phyloP scores from a whole-genome alignment of 73 alveolate species.

The Paramecium bursaria region DNA sequence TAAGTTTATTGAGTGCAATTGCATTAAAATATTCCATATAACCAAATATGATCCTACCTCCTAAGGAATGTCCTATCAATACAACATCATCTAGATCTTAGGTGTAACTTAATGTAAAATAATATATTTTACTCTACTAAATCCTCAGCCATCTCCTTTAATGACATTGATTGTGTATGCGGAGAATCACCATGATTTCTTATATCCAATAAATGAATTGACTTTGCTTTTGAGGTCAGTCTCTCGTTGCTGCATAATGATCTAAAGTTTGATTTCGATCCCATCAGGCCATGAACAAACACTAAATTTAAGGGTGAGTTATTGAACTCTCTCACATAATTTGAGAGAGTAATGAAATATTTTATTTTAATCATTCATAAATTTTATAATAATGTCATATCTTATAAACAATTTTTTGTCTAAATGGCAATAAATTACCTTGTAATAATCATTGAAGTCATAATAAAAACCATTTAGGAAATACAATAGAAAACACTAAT shows the following conservation, averaged over 20 bases:
- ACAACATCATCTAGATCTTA: conserved; percentile 28
- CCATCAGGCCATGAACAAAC: conserved; percentile 66
- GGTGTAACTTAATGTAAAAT: too few species aligned
- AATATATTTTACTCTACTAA: background rate
- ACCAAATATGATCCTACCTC: conserved; percentile 64
- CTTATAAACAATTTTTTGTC: too few species aligned
- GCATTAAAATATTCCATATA: conserved; percentile 8
- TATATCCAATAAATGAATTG: conserved; percentile 43
- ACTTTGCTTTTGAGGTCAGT: conserved; percentile 12
- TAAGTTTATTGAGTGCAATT: background rate
- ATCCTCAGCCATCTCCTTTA: conserved; percentile 62
- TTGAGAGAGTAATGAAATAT: too few species aligned
- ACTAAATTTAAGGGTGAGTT: conserved; percentile 61
- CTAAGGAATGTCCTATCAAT: conserved; percentile 68
- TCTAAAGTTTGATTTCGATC: conserved; percentile 66
- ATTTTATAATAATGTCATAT: too few species aligned
- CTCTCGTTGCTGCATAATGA: background rate
- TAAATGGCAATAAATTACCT: too few species aligned
- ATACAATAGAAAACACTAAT: too few species aligned
- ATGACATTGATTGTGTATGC: conserved; percentile 57
- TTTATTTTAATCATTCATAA: too few species aligned
- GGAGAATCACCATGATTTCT: conserved; percentile 69
- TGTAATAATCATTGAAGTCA: too few species aligned
- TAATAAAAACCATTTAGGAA: too few species aligned
- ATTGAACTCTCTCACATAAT: too few species aligned